Conservation (phyloP, 306 rosid species). For the Prunus armeniaca region DNA sequence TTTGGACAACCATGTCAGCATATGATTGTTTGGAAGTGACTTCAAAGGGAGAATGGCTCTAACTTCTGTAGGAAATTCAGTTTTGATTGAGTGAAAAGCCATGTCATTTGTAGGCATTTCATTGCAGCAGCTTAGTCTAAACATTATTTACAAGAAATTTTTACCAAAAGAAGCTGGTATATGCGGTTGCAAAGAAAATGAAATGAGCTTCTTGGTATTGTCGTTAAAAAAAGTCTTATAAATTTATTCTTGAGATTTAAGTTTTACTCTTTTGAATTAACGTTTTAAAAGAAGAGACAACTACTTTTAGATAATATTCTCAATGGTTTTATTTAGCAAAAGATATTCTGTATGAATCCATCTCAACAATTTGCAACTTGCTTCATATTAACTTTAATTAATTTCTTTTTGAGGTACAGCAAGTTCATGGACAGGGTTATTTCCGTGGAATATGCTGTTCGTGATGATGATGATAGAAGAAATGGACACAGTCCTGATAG, state of each 20-base stretch:
- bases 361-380: background rate
- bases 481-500: conserved; percentile 75
- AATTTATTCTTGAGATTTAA: background rate
- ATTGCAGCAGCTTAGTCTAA: background rate
- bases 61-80: background rate
- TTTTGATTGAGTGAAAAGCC: background rate
- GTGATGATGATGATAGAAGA: conserved; percentile 74
- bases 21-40: background rate
- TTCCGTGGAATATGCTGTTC: conserved; percentile 79
- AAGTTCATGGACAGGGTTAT: conserved; percentile 80
- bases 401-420: conserved; percentile 43
- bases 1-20: background rate
- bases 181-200: background rate
- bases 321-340: background rate
- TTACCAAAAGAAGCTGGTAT: background rate
- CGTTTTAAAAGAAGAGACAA: background rate
- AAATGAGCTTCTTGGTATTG: background rate
- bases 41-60: background rate
- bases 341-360: background rate
- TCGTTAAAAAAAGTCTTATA: background rate
- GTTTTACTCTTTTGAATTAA: background rate
- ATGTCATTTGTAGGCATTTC: background rate
- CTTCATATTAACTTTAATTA: conserved; percentile 12
- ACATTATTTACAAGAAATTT: background rate
- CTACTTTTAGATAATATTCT: background rate